Base-by-base conservation (phyloP, 1,284 basidiomycete genomes). In the Cutaneotrichosporon mucoides region DNA sequence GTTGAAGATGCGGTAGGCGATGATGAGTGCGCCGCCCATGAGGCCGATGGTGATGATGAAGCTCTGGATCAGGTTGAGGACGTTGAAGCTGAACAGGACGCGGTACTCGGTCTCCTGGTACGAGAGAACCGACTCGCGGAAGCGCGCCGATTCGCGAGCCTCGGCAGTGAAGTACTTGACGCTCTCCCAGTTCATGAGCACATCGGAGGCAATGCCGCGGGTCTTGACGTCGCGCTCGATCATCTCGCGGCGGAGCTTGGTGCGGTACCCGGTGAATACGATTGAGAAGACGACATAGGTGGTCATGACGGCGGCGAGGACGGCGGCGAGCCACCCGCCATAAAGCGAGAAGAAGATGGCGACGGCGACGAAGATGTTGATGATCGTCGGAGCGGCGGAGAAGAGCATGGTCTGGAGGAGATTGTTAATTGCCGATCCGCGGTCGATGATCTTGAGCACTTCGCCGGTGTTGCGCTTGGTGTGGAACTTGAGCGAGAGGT, bases 101-200 rank as follows among this genome's bases (percentile, higher is more conserved):
- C 92, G 92, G 67, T 94, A 83, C 0, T 90, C 92, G 2, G 92
- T 85, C 64, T 88, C 88, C 75, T 98, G 93, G 70, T 96, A 97
- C n/a, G 86, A 81, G 24, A 83, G 80, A 40, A 99, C 82, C 55
- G 95, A 87, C 56, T 87, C 86, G 75, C 93, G 89, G 75, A 96
- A 99, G 74, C 93, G 89, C 0, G 83, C 81, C 13, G 93, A 82
- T 78, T 99, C 94, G 71, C 88, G 88, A 57, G 84, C 83, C 78
- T 99, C 95, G 69, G 98, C 97, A 79, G 95, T 97, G 81, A 99
- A 64, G 77, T 92, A 92, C 83, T 99, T 99, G 68, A 99, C 96
- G 13, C 93, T 93, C 75, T 99, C 95, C 75, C 92, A 99, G 75
- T 99, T 99, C 73, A 97, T 92, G 55, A 99, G 80, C 0, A 92